Evolutionary conservation across 2,329 filamentous ascomycete species (phyloP).

Genomic region (Phyllosticta citriasiana): DNA sequence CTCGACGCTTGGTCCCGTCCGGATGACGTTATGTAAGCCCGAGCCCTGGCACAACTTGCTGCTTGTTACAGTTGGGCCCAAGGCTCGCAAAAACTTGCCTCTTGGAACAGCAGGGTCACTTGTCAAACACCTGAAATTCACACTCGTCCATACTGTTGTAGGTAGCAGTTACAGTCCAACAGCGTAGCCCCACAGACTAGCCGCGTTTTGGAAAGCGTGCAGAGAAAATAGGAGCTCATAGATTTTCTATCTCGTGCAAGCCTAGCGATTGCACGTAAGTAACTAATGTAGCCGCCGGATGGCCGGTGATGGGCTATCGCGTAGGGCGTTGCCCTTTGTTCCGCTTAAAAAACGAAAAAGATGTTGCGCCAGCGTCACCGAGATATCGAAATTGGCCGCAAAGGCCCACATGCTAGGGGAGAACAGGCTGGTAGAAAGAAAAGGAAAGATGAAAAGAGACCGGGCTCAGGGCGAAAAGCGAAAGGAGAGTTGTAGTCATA

Average conservation of each 20-base stretch:
- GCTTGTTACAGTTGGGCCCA: not conserved
- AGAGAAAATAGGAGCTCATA: not conserved
- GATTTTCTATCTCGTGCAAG: not conserved
- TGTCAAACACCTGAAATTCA: too few relatives aligned
- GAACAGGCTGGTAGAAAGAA: constrained; percentile 1
- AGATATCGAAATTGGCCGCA: not conserved
- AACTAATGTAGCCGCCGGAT: not conserved
- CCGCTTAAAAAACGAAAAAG: not conserved
- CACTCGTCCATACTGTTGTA: too few relatives aligned
- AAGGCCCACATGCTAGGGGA: not conserved
- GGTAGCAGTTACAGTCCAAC: too few relatives aligned
- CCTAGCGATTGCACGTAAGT: not conserved
- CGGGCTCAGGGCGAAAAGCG: not conserved
- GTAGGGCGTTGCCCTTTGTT: not conserved
- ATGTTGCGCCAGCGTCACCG: not conserved
- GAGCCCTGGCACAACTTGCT: not conserved
- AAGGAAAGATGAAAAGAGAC: not conserved
- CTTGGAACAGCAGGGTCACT: not conserved
- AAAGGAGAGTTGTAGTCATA: not conserved
- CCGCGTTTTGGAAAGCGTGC: not conserved
- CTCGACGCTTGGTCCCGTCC: constrained; percentile 7
- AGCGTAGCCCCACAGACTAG: not conserved
- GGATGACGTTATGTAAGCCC: constrained; percentile 11
- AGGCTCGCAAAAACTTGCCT: not conserved
- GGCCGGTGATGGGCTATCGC: not conserved